Conservation (phyloP, 192 early-diverging fungal genomes). For the Backusella tuberculispora region DNA sequence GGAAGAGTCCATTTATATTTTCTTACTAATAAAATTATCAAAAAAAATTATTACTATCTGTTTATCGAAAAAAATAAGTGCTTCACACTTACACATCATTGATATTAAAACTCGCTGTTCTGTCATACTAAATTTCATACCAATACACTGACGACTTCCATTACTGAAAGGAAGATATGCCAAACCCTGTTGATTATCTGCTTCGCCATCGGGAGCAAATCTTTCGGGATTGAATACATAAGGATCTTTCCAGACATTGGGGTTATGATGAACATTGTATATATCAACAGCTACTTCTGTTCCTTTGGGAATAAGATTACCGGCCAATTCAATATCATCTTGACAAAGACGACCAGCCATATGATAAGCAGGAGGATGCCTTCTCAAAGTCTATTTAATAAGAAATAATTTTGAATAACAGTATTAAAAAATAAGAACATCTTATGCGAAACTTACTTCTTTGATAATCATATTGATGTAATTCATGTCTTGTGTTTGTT, state of each 20-base stretch:
- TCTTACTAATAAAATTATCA: background rate
- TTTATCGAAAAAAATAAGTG: background rate
- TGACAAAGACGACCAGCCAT: background rate
- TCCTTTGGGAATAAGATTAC: slow-evolving; percentile 14
- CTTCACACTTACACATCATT: slow-evolving; percentile 44
- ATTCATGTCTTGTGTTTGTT: slow-evolving; percentile 54
- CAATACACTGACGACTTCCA: slow-evolving; percentile 60
- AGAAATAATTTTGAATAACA: background rate
- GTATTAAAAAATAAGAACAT: background rate
- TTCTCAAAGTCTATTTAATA: background rate
- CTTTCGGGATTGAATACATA: slow-evolving; percentile 36
- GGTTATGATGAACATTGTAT: slow-evolving; percentile 28
- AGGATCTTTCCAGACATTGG: slow-evolving; percentile 32
- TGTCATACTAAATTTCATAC: slow-evolving; percentile 59
- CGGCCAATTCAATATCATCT: slow-evolving; percentile 7
- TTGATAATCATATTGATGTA: slow-evolving; percentile 58
- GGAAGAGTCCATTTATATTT: slow-evolving; percentile 24
- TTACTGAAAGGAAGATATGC: slow-evolving; percentile 57
- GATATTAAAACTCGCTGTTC: slow-evolving; percentile 61
- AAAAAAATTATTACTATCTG: no score
- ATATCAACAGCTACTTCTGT: slow-evolving; percentile 14
- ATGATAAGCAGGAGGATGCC: slow-evolving; percentile 15
- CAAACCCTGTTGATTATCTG: slow-evolving; percentile 7
- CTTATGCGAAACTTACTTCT: slow-evolving; percentile 27
- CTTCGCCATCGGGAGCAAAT: slow-evolving; percentile 32